These are phyloP conservation scores for Helicostylum pulchrum DNA, from an alignment of 192 early-diverging fungal genomes.

Conservation along the genomic window DNA sequence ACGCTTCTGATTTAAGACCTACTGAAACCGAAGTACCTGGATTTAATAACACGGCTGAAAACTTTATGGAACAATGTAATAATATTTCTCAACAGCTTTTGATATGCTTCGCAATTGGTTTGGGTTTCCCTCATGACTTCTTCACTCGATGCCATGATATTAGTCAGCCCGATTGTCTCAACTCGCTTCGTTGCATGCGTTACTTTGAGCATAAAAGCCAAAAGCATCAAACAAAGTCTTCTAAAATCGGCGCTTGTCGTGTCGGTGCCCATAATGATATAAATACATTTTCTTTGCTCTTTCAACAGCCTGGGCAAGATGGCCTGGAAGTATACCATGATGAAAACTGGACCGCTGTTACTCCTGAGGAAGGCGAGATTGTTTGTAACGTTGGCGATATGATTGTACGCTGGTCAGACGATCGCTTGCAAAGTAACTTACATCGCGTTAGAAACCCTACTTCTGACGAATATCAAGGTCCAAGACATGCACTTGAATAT, in stretches of 20 bases:
- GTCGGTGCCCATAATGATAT: conserved; percentile 3
- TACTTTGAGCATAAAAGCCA: conserved; percentile 4
- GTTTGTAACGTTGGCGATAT: conserved; percentile 37
- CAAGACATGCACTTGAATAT: conserved; percentile 26
- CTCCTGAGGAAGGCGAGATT: conserved; percentile 25
- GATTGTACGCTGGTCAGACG: conserved; percentile 38
- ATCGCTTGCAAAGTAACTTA: conserved; percentile 27
- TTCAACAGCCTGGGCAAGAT: conserved; percentile 22
- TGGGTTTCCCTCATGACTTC: conserved; percentile 32
- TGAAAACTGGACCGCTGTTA: conserved; percentile 19
- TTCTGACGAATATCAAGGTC: conserved; percentile 12
- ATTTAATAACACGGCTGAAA: conserved; percentile 14
- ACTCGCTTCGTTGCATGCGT: conserved; percentile 23
- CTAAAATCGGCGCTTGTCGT: neutral
- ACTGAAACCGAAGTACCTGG: conserved; percentile 23
- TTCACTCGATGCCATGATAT: conserved; percentile 32
- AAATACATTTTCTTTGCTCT: conserved; percentile 25
- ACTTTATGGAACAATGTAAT: conserved; percentile 30
- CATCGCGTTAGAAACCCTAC: conserved; percentile 26
- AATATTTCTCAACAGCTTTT: conserved; percentile 27
- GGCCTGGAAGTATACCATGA: conserved; percentile 21
- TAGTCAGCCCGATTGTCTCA: conserved; percentile 26
- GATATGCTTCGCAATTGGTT: conserved; percentile 23
- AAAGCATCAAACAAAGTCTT: neutral
- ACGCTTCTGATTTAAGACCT: conserved; percentile 23